phyloP scores from a whole-genome alignment of 2,329 filamentous ascomycete genomes.

The Acrocalymma vagum region DNA sequence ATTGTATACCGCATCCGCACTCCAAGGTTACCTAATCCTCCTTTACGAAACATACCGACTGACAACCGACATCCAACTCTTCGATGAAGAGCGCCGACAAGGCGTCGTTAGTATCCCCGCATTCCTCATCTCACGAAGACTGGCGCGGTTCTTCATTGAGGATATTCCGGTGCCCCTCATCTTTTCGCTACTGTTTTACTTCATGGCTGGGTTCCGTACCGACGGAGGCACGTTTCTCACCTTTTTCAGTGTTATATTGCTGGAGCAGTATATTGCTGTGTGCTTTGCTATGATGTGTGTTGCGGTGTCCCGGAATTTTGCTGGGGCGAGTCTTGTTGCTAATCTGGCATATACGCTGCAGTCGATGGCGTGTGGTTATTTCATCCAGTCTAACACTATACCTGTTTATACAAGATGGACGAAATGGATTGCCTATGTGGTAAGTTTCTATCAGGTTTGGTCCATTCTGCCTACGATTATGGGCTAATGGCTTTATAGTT shows the following conservation, averaged over 20 bases:
- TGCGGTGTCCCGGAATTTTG: slow-evolving; percentile 71
- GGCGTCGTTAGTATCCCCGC: slow-evolving; percentile 74
- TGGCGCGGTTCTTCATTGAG: slow-evolving; percentile 74
- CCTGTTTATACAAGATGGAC: slow-evolving; percentile 82
- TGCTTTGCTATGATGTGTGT: slow-evolving; percentile 76
- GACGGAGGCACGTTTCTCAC: slow-evolving; percentile 72
- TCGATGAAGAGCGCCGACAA: slow-evolving; percentile 78
- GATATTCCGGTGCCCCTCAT: slow-evolving; percentile 77
- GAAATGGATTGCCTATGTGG: slow-evolving; percentile 71
- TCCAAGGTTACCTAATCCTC: slow-evolving; percentile 80
- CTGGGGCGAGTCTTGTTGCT: slow-evolving; percentile 74
- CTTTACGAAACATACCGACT: slow-evolving; percentile 80
- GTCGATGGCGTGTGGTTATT: slow-evolving; percentile 78
- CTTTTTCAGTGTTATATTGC: slow-evolving; percentile 73
- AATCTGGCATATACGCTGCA: slow-evolving; percentile 79
- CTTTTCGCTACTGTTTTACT: slow-evolving; percentile 77
- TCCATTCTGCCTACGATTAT: neutral
- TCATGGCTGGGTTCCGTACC: slow-evolving; percentile 77
- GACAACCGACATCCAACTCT: slow-evolving; percentile 77
- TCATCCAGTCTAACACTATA: slow-evolving; percentile 76
- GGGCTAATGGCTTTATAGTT: slow-evolving; percentile 58
- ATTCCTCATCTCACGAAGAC: slow-evolving; percentile 73
- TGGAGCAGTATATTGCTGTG: slow-evolving; percentile 78
- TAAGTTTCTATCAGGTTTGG: slow-evolving; percentile 14
- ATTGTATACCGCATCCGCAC: slow-evolving; percentile 73